Conservation (phyloP, 331 rosid genomes). For the Pyrus hybrid region DNA sequence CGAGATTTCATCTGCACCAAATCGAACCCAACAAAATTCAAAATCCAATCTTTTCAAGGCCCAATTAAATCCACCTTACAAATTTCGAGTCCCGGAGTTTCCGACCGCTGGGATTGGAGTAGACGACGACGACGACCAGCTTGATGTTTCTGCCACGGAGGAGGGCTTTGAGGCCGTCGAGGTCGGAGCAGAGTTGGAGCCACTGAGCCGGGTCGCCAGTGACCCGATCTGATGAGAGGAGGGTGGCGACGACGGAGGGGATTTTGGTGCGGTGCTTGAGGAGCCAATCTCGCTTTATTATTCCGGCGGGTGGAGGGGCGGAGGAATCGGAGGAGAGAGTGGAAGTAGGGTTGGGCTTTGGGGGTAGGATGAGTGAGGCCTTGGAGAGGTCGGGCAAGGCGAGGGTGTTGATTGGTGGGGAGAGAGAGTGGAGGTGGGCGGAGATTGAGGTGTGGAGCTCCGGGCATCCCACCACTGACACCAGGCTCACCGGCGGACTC, state of each 20-base stretch:
- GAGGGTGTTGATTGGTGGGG: slow-evolving; percentile 86
- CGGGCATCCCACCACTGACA: slow-evolving; percentile 60
- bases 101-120: slow-evolving; percentile 41
- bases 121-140: slow-evolving; percentile 53
- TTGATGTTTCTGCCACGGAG: slow-evolving; percentile 59
- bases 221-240: slow-evolving; percentile 53
- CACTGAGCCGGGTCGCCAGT: slow-evolving; percentile 85
- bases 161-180: slow-evolving; percentile 63
- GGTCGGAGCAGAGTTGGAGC: slow-evolving; percentile 86
- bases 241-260: slow-evolving; percentile 64
- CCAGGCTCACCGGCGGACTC: slow-evolving; percentile 78
- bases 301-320: slow-evolving; percentile 32
- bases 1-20: slow-evolving; percentile 52
- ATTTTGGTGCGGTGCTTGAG: slow-evolving; percentile 80
- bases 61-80: not conserved
- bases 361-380: slow-evolving; percentile 41
- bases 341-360: slow-evolving; percentile 12
- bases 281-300: slow-evolving; percentile 74
- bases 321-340: slow-evolving; percentile 10
- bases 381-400: slow-evolving; percentile 76
- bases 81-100: not conserved
- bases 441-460: slow-evolving; percentile 60
- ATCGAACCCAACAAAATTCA: slow-evolving; percentile 4
- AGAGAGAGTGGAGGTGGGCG: slow-evolving; percentile 46
- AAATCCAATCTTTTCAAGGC: not conserved